Base-by-base conservation (phyloP, 345 rosid genomes). In the Citrus trifoliata region DNA sequence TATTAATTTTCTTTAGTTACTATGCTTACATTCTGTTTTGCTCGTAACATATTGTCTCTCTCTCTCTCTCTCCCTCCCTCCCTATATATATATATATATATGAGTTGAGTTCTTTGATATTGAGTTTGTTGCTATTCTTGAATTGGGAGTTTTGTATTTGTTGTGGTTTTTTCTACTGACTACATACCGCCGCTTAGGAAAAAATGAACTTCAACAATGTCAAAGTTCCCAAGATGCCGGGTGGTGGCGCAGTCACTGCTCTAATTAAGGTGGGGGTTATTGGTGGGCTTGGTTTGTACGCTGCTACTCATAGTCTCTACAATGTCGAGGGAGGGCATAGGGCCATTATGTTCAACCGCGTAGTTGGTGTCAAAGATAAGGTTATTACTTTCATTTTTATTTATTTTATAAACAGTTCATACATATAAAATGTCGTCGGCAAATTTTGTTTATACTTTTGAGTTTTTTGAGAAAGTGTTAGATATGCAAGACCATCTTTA, bases 201-300 rank as follows among this genome's bases (percentile, higher is more conserved):
- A 78, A 80, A 71, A 88, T 87, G 91, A 88, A 85, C 80, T 66
- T 88, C 76, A 88, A 83, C 80, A 93, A 92, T 70, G 88, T 90
- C 56, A 95, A 89, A 86, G 92, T 95, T 70, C 98, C 98, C 16
- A 92, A 90, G 80, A 80, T 92, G 78, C 94, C 98, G 1, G 91
- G 97, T 21, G 89, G 91, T 46, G 98, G 95, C 71, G 88, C 92
- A 7, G 60, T 83, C 28, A 84, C 93, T 59, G 79, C 90, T 66
- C 64, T 95, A 86, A 64, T 95, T 79, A 93, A 88, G 91, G 63
- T 91, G 35, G 93, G 95, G 73, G 77, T 91, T 42, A 42, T 93
- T 40, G 95, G 96, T 82, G 95, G 91, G 13, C 76, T 95, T 70
- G 96, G 90, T 61, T 42, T 92, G 73, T 95, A 95, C 74, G 96